phyloP scores from a whole-genome alignment of 2,329 filamentous ascomycete genomes.

The Trichoderma koningiopsis region DNA sequence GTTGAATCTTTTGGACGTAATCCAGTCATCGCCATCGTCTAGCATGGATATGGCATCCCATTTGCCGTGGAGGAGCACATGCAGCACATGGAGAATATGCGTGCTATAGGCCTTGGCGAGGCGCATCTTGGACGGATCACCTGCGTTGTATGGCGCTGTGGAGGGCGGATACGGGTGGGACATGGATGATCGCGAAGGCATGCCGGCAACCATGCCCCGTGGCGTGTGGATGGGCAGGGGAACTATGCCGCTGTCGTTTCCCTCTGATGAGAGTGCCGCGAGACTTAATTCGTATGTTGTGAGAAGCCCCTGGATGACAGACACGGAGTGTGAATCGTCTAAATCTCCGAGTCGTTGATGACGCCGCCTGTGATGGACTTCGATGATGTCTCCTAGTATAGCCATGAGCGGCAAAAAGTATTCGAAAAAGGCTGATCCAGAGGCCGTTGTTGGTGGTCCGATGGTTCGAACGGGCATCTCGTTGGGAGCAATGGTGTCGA shows the following conservation, averaged over 20 bases:
- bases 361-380: conserved; percentile 47
- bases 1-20: conserved; percentile 48
- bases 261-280: conserved; percentile 35
- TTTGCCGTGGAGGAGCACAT: conserved; percentile 52
- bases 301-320: conserved; percentile 42
- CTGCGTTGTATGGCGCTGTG: conserved; percentile 26
- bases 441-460: conserved; percentile 44
- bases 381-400: conserved; percentile 52
- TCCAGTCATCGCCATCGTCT: conserved; percentile 53
- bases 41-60: conserved; percentile 54
- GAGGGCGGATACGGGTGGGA: conserved; percentile 25
- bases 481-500: conserved; percentile 37
- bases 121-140: conserved; percentile 38
- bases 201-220: conserved; percentile 4
- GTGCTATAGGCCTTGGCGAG: conserved; percentile 51
- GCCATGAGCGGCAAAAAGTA: conserved; percentile 54
- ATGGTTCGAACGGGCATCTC: conserved; percentile 39
- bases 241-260: conserved; percentile 24
- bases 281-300: conserved; percentile 45
- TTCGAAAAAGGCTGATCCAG: conserved; percentile 51
- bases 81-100: conserved; percentile 51
- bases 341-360: conserved; percentile 47
- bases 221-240: conserved; percentile 16
- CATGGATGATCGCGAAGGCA: conserved; percentile 25
- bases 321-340: conserved; percentile 40